Conservation (phyloP, 2,329 filamentous ascomycete species). For the Penicillium fuscoglaucum region DNA sequence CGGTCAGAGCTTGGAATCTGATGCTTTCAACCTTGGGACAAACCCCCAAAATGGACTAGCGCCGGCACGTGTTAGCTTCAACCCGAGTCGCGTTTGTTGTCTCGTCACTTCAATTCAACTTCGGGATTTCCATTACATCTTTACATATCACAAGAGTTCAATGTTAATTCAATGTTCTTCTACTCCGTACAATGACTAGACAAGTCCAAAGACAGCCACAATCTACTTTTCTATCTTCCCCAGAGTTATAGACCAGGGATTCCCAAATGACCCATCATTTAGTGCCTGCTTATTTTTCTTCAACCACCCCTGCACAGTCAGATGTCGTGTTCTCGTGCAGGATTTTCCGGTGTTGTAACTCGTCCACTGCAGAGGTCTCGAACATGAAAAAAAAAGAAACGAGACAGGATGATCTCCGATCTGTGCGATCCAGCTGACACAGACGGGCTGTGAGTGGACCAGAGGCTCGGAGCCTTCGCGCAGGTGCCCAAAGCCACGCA, state of each 20-base stretch:
- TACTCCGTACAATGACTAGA: background rate
- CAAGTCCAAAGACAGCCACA: background rate
- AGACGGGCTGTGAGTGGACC: conserved; percentile 21
- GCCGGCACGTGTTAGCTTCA: conserved; percentile 13
- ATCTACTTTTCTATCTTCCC: background rate
- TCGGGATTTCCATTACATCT: background rate
- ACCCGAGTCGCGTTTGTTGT: conserved; percentile 15
- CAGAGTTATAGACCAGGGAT: background rate
- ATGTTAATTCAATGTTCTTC: background rate
- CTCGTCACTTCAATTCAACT: background rate
- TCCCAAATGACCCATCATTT: background rate
- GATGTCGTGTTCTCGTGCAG: conserved; percentile 10
- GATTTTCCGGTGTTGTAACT: conserved; percentile 2
- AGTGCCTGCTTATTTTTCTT: conserved; percentile 6
- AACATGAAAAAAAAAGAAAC: conserved; percentile 8
- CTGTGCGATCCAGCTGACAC: conserved; percentile 21
- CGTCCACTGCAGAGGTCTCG: conserved; percentile 5
- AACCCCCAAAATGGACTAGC: conserved; percentile 17
- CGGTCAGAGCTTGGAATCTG: conserved; percentile 8
- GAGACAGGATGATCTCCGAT: conserved; percentile 19
- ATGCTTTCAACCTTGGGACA: conserved; percentile 20
- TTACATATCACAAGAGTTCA: background rate
- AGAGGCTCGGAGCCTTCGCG: conserved; percentile 13
- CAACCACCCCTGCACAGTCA: conserved; percentile 1
- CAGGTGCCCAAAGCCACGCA: conserved; percentile 41